Percentiles rank a stretch among this genome's conserved stretches.
Conservation (phyloP, 371 early-diverging fungal genomes). For the Mortierella sp. region DNA sequence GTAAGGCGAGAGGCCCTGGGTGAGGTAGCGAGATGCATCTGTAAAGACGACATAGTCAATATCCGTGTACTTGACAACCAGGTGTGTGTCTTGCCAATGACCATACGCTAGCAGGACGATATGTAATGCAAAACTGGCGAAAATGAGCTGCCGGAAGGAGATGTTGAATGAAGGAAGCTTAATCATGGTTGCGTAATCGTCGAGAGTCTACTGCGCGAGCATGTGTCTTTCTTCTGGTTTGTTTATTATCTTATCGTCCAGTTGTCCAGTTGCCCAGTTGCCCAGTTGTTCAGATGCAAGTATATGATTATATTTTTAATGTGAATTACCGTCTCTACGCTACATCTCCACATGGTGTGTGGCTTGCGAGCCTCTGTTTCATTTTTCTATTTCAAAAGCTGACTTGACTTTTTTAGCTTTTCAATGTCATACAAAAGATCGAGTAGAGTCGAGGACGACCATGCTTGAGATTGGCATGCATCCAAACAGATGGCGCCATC, state of each 20-base stretch:
- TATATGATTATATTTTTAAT: too few relatives aligned
- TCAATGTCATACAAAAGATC: constrained; percentile 68
- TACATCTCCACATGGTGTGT: background rate
- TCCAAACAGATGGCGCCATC: constrained; percentile 86
- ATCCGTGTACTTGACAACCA: constrained; percentile 95
- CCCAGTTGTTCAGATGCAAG: background rate
- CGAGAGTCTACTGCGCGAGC: background rate
- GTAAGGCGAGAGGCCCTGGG: constrained; percentile 86
- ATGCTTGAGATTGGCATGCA: constrained; percentile 95
- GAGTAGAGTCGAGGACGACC: constrained; percentile 88
- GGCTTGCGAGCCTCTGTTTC: background rate
- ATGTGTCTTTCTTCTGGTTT: background rate
- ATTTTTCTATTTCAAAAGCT: background rate
- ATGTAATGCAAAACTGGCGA: constrained; percentile 66
- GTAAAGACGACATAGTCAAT: constrained; percentile 97
- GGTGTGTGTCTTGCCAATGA: constrained; percentile 86
- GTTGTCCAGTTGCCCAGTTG: background rate
- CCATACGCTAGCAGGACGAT: constrained; percentile 81
- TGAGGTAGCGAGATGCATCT: constrained; percentile 90
- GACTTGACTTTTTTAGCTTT: constrained; percentile 15
- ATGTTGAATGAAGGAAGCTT: constrained; percentile 30
- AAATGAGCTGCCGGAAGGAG: constrained; percentile 42
- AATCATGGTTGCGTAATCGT: constrained; percentile 4
- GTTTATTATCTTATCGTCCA: background rate
- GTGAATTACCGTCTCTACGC: background rate